Evolutionary conservation across 2,329 filamentous ascomycete genomes (phyloP).

Genomic region (Cladophialophora psammophila): DNA sequence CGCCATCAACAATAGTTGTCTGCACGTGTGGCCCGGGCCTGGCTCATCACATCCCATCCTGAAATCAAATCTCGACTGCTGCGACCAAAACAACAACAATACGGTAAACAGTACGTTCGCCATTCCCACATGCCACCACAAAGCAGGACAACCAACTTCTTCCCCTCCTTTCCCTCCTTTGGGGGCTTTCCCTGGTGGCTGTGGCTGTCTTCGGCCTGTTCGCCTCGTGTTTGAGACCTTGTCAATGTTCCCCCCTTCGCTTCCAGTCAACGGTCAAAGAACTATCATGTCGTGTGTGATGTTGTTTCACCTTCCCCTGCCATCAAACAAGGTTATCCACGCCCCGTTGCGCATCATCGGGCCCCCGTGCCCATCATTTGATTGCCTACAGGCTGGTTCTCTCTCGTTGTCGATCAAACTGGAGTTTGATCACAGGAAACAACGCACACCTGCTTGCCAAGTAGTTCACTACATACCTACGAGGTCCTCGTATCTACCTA

Average conservation of each 20-base stretch:
- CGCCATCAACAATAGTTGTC: constrained; percentile 19
- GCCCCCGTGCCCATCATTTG: background rate
- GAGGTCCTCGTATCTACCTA: too few species aligned
- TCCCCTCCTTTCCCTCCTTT: background rate
- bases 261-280: background rate
- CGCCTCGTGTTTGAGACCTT: constrained; percentile 9
- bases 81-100: background rate
- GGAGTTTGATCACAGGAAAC: constrained; percentile 1
- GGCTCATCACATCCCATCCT: constrained; percentile 22
- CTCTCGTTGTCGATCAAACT: constrained; percentile 27
- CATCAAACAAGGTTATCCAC: background rate
- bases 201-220: background rate
- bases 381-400: background rate
- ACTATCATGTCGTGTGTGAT: background rate
- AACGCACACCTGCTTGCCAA: background rate
- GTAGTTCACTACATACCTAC: background rate
- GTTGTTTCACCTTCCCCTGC: constrained; percentile 1
- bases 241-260: background rate
- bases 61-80: background rate
- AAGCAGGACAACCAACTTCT: background rate
- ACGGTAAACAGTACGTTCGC: background rate
- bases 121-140: background rate
- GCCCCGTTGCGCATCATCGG: background rate
- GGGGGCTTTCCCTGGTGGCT: background rate
- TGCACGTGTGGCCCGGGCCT: constrained; percentile 17